phyloP scores from a whole-genome alignment of 495 filamentous ascomycete genomes.

The Aspergillus bertholletiae region DNA sequence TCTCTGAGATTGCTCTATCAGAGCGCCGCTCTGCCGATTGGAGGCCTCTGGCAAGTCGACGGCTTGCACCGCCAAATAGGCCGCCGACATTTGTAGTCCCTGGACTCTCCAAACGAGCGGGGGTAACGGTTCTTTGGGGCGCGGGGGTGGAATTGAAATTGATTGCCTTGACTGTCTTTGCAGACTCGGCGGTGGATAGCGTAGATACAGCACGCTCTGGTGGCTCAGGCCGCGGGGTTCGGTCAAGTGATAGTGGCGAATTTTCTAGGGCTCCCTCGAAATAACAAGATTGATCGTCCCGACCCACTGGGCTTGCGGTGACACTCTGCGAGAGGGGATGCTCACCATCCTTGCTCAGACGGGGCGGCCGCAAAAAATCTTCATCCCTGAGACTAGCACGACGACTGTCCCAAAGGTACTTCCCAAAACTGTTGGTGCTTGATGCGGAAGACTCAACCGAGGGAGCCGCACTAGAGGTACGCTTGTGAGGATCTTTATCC shows the following conservation, averaged over 20 bases:
- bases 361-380: constrained; percentile 31
- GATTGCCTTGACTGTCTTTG: constrained; percentile 54
- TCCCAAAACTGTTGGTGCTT: constrained; percentile 30
- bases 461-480: constrained; percentile 28
- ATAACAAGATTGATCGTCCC: constrained; percentile 39
- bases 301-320: constrained; percentile 64
- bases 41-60: constrained; percentile 47
- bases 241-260: constrained; percentile 33
- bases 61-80: constrained; percentile 54
- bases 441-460: constrained; percentile 33
- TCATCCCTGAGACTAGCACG: constrained; percentile 74
- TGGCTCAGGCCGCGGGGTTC: constrained; percentile 39
- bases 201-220: constrained; percentile 52
- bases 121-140: constrained; percentile 37
- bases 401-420: constrained; percentile 45
- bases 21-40: constrained; percentile 45
- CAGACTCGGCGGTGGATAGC: constrained; percentile 60
- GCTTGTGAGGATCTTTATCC: constrained; percentile 51
- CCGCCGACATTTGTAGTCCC: constrained; percentile 48
- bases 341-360: constrained; percentile 51
- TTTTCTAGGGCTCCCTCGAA: constrained; percentile 36
- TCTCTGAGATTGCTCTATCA: constrained; percentile 54
- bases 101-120: constrained; percentile 45
- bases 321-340: constrained; percentile 84
- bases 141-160: constrained; percentile 23